Conservation (phyloP, 2,329 filamentous ascomycete genomes). For the Lecanosticta acicola region DNA sequence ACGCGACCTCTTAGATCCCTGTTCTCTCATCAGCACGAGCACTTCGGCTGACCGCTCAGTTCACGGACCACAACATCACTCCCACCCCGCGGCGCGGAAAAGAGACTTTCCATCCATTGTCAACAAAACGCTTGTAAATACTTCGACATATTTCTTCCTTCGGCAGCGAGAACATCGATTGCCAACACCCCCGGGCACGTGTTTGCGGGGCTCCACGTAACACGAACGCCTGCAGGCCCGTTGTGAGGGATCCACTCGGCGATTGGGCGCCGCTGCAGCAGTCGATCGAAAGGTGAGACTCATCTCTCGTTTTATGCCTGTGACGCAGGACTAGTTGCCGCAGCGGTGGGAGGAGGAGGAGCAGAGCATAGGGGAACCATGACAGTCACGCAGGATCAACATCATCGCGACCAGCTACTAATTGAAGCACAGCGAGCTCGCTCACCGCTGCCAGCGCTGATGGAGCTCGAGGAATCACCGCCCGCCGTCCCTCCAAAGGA, state of each 20-base stretch:
- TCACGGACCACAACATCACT: too few relatives aligned
- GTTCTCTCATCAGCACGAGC: too few relatives aligned
- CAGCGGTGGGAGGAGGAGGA: conserved; percentile 1
- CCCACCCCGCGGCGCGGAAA: too few relatives aligned
- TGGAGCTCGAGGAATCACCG: conserved; percentile 15
- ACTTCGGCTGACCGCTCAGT: too few relatives aligned
- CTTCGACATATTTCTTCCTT: too few relatives aligned
- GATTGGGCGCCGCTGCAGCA: background rate
- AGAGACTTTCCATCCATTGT: too few relatives aligned
- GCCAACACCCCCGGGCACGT: background rate
- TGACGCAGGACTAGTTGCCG: conserved; percentile 2
- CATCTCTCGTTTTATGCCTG: background rate
- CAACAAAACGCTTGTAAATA: too few relatives aligned
- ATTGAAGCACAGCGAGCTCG: conserved; percentile 3
- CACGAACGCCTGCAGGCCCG: background rate
- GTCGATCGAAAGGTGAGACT: background rate
- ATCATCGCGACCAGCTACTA: conserved; percentile 5
- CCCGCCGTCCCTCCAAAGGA: conserved; percentile 31
- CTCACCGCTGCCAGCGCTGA: conserved; percentile 6
- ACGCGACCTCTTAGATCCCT: too few relatives aligned
- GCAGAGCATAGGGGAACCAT: background rate
- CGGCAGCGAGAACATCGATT: too few relatives aligned
- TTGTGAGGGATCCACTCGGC: background rate
- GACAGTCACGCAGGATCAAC: background rate
- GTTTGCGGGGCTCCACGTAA: background rate